These are phyloP conservation scores for Baudoinia panamericana DNA, from an alignment of 495 filamentous ascomycete species.

Conservation along the genomic window DNA sequence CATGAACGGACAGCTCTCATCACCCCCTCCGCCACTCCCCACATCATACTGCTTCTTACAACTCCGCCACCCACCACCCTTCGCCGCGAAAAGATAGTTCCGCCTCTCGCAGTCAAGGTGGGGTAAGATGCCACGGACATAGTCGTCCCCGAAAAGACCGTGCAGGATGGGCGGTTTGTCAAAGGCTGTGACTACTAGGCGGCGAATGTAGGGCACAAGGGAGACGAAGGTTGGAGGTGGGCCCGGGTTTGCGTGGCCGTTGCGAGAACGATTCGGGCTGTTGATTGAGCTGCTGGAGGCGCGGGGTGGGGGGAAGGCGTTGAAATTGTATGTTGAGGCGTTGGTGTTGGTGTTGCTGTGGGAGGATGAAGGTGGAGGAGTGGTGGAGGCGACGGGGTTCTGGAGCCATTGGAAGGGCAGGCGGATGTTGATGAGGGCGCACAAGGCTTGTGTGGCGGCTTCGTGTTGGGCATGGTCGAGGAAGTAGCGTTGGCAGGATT, in stretches of 20 bases:
- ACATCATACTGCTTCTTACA: constrained; percentile 89
- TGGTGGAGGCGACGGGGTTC: constrained; percentile 27
- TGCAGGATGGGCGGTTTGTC: constrained; percentile 75
- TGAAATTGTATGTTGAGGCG: too few species aligned
- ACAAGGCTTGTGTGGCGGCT: constrained; percentile 69
- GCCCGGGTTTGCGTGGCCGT: constrained; percentile 6
- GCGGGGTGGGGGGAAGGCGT: constrained; percentile 5
- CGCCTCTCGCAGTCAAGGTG: constrained; percentile 81
- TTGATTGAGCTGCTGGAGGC: constrained; percentile 20
- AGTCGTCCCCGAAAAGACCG: constrained; percentile 92
- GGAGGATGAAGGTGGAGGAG: constrained; percentile 24
- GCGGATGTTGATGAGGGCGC: constrained; percentile 78
- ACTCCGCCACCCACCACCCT: constrained; percentile 73
- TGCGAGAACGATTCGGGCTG: constrained; percentile 10
- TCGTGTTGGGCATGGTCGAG: constrained; percentile 83
- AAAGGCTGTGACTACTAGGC: constrained; percentile 82
- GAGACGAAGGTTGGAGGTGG: constrained; percentile 57
- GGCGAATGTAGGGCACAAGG: constrained; percentile 77
- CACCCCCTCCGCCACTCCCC: constrained; percentile 32
- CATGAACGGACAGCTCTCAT: constrained; percentile 78
- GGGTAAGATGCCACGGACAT: constrained; percentile 61
- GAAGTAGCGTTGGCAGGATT: constrained; percentile 86
- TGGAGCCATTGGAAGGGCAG: constrained; percentile 51
- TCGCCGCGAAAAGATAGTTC: constrained; percentile 91
- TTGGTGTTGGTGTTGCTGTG: constrained; percentile 21